phyloP scores from a whole-genome alignment of 129 eudicot species.

The Logfia minima region DNA sequence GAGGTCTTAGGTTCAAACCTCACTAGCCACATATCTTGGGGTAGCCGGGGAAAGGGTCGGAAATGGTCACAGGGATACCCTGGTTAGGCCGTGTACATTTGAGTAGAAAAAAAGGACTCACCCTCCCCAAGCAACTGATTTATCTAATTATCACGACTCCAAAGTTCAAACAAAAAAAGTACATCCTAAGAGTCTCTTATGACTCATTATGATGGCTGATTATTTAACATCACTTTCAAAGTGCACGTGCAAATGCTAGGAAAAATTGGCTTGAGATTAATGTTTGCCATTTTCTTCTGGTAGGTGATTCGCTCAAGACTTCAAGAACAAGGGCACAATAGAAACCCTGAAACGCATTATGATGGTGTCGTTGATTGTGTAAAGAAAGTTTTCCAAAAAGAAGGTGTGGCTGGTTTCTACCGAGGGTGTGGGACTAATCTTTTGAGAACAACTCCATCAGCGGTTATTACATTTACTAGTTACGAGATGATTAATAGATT shows the following conservation, averaged over 20 bases:
- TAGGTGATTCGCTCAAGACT: conserved; percentile 93
- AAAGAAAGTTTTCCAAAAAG: conserved; percentile 62
- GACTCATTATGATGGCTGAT: neutral
- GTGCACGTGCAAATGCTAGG: neutral
- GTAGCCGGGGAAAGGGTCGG: too few relatives aligned
- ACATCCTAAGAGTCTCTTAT: neutral
- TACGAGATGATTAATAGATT: conserved; percentile 90
- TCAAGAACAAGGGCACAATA: conserved; percentile 88
- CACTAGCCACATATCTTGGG: too few relatives aligned
- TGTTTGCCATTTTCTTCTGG: neutral
- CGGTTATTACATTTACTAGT: conserved; percentile 88
- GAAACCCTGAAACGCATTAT: conserved; percentile 52
- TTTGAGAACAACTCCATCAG: conserved; percentile 86
- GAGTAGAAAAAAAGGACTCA: too few relatives aligned
- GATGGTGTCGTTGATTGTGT: conserved; percentile 86
- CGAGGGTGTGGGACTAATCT: conserved; percentile 98
- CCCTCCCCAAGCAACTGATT: neutral
- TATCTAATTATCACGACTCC: neutral
- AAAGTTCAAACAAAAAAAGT: neutral
- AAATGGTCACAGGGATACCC: too few relatives aligned
- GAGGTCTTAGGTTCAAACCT: too few relatives aligned
- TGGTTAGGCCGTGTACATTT: too few relatives aligned
- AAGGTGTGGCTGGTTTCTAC: conserved; percentile 78
- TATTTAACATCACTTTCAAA: neutral
- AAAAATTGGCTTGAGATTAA: neutral